Percentiles rank a stretch among this genome's conserved stretches.
These are phyloP conservation scores for Nelumbo lutea DNA, from an alignment of 164 flowering plant genomes.

Conservation along the genomic window DNA sequence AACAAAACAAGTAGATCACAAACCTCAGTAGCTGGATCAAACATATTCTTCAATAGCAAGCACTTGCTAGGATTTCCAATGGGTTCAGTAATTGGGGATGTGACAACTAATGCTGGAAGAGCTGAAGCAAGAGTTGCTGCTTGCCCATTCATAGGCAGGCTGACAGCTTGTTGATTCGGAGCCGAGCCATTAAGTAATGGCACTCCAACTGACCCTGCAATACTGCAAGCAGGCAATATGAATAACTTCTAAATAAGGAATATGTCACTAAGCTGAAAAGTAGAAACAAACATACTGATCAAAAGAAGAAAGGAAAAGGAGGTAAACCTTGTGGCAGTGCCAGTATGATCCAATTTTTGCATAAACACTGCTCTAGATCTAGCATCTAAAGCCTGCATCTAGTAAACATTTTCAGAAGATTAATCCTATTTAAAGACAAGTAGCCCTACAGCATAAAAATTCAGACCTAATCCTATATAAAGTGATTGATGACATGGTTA, in stretches of 20 bases:
- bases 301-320: no score
- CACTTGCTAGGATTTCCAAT: constrained; percentile 52
- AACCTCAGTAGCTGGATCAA: constrained; percentile 90
- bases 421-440: no score
- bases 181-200: constrained; percentile 59
- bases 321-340: constrained; percentile 64
- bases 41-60: constrained; percentile 80
- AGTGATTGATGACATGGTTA: no score
- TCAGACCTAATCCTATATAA: no score
- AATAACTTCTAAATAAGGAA: constrained; percentile 1
- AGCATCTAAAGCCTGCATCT: constrained; percentile 87
- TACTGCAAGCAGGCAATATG: constrained; percentile 36
- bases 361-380: constrained; percentile 87
- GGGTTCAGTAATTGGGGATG: constrained; percentile 13
- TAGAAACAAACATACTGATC: no score
- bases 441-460: no score
- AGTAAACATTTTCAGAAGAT: no score
- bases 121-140: constrained; percentile 34
- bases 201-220: constrained; percentile 64
- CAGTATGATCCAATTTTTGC: constrained; percentile 85
- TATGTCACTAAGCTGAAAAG: constrained; percentile 11
- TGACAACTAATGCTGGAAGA: constrained; percentile 5
- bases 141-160: constrained; percentile 42
- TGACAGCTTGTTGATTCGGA: constrained; percentile 36
- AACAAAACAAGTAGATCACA: constrained; percentile 13